Conservation (phyloP, 768 basidiomycete genomes). For the Trametes elegans region DNA sequence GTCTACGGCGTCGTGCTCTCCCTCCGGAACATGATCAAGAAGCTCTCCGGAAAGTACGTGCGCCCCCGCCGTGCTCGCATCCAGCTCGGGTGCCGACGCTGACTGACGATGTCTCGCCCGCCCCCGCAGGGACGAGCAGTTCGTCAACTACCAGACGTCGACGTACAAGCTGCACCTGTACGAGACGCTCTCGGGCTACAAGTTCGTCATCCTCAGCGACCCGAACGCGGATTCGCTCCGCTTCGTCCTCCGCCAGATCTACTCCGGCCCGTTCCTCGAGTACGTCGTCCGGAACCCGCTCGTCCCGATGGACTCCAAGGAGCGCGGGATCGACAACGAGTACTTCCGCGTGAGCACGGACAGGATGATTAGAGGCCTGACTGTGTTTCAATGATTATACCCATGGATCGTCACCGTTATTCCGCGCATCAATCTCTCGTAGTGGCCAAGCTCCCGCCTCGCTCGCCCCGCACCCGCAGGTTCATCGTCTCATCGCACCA, state of each 20-base stretch:
- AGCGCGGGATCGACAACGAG: constrained; percentile 90
- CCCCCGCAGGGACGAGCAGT: constrained; percentile 76
- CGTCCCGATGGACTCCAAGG: constrained; percentile 76
- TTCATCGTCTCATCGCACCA: background rate
- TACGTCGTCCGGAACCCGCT: constrained; percentile 93
- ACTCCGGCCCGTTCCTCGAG: constrained; percentile 91
- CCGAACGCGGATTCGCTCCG: constrained; percentile 81
- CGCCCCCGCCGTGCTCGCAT: background rate
- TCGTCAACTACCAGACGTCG: constrained; percentile 87
- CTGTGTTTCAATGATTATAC: constrained; percentile 37
- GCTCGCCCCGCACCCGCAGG: no score
- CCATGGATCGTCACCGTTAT: no score
- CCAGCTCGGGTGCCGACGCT: background rate
- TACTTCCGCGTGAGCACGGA: constrained; percentile 82
- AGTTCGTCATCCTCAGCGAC: constrained; percentile 93
- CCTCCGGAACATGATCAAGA: constrained; percentile 91
- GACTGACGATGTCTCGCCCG: background rate
- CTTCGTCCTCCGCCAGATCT: constrained; percentile 82
- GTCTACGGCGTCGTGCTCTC: constrained; percentile 96
- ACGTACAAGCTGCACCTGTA: constrained; percentile 92
- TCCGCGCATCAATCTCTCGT: no score
- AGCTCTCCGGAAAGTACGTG: constrained; percentile 78
- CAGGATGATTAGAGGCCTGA: constrained; percentile 63
- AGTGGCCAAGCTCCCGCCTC: no score
- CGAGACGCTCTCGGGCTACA: constrained; percentile 90